Conservation (phyloP, 192 early-diverging fungal genomes). For the Podila horticola region DNA sequence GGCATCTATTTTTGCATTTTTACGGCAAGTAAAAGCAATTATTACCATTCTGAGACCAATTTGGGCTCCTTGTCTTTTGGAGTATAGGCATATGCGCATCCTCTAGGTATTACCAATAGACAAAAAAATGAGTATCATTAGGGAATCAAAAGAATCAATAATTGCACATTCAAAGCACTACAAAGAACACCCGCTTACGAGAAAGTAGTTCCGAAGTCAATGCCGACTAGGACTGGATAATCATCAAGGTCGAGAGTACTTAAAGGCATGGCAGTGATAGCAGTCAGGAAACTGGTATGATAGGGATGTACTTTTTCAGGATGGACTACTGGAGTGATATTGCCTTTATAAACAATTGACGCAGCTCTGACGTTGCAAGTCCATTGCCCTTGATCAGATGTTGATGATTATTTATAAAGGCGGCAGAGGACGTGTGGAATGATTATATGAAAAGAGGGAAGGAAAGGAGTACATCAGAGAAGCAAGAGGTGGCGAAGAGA, state of each 20-base stretch:
- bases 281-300: background rate
- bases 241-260: conserved; percentile 5
- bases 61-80: conserved; percentile 9
- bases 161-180: background rate
- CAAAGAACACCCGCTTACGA: conserved; percentile 16
- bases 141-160: conserved; percentile 1
- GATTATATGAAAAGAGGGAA: background rate
- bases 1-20: too few species aligned
- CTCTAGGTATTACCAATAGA: conserved; percentile 12
- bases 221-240: conserved; percentile 9
- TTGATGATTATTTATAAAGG: background rate
- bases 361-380: too few species aligned
- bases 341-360: conserved; percentile 9
- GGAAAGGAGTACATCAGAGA: too few species aligned
- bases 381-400: background rate
- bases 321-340: too few species aligned
- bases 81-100: conserved; percentile 15
- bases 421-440: background rate
- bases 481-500: background rate
- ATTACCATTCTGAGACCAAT: conserved; percentile 10
- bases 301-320: too few species aligned
- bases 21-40: background rate
- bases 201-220: conserved; percentile 17
- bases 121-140: conserved; percentile 1
- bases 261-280: background rate